phyloP scores from a whole-genome alignment of 2,329 filamentous ascomycete species.

The Pyrenophora teres region DNA sequence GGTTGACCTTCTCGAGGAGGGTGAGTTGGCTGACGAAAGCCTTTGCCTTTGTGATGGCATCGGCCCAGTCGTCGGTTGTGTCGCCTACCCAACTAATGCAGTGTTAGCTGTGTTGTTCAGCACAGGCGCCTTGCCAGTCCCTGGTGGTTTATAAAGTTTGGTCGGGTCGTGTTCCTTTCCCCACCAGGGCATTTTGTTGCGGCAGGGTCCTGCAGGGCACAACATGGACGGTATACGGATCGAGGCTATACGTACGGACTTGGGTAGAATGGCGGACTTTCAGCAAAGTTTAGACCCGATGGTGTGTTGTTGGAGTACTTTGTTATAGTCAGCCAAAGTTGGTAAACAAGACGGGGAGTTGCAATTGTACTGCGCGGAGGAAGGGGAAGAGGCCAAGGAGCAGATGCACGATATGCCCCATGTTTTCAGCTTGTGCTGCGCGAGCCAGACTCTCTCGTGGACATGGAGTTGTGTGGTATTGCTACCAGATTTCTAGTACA shows the following conservation, averaged over 20 bases:
- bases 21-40: slow-evolving; percentile 83
- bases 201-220: background rate
- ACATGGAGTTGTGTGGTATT: slow-evolving; percentile 16
- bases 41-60: slow-evolving; percentile 75
- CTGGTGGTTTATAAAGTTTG: background rate
- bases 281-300: slow-evolving; percentile 33
- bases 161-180: background rate
- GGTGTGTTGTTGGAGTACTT: slow-evolving; percentile 37
- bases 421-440: slow-evolving; percentile 29
- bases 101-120: slow-evolving; percentile 2
- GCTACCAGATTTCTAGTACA: slow-evolving; percentile 21
- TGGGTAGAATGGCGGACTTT: slow-evolving; percentile 74
- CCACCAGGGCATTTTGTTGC: background rate
- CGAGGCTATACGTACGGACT: slow-evolving; percentile 60
- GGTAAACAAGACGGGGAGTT: slow-evolving; percentile 24
- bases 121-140: background rate
- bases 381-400: slow-evolving; percentile 40
- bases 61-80: slow-evolving; percentile 69
- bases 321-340: slow-evolving; percentile 33
- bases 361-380: slow-evolving; percentile 32
- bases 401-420: slow-evolving; percentile 30
- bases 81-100: slow-evolving; percentile 70
- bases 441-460: slow-evolving; percentile 7
- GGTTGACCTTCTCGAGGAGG: slow-evolving; percentile 86
- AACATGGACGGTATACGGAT: background rate